phyloP scores from a whole-genome alignment of 108 stramenopile genomes.

The Asterionellopsis glacialis region DNA sequence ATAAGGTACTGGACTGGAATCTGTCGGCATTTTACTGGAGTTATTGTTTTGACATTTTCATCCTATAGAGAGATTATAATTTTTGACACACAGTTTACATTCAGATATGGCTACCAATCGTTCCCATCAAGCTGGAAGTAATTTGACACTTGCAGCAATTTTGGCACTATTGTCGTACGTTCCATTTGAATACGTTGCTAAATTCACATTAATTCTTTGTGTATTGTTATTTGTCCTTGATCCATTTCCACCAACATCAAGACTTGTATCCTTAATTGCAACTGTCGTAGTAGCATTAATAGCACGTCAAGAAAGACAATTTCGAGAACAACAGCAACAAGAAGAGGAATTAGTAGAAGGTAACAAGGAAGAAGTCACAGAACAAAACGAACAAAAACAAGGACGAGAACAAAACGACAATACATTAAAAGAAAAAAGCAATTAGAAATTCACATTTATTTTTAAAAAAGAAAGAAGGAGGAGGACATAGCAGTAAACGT shows the following conservation, averaged over 20 bases:
- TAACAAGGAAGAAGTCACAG: not conserved
- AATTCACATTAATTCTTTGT: not conserved
- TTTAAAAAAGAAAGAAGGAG: not conserved
- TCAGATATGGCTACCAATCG: too few relatives aligned
- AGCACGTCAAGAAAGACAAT: not conserved
- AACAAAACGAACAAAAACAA: not conserved
- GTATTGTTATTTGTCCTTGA: conserved; percentile 2
- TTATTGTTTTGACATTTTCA: too few relatives aligned
- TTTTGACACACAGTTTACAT: too few relatives aligned
- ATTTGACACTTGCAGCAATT: not conserved
- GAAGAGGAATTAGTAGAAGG: not conserved
- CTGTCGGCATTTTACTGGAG: too few relatives aligned
- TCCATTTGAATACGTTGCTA: conserved; percentile 8
- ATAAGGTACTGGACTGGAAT: too few relatives aligned
- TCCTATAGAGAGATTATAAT: too few relatives aligned
- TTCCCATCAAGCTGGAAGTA: not conserved
- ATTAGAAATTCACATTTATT: not conserved
- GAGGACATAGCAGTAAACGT: not conserved
- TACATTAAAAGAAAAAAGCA: not conserved
- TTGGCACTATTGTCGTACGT: not conserved
- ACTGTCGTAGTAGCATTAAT: not conserved
- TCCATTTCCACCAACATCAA: conserved; percentile 1
- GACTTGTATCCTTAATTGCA: not conserved
- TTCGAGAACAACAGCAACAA: too few relatives aligned
- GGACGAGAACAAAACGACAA: not conserved